Base-by-base conservation (phyloP, 139 green algal species). In the Tetradesmus obliquus region DNA sequence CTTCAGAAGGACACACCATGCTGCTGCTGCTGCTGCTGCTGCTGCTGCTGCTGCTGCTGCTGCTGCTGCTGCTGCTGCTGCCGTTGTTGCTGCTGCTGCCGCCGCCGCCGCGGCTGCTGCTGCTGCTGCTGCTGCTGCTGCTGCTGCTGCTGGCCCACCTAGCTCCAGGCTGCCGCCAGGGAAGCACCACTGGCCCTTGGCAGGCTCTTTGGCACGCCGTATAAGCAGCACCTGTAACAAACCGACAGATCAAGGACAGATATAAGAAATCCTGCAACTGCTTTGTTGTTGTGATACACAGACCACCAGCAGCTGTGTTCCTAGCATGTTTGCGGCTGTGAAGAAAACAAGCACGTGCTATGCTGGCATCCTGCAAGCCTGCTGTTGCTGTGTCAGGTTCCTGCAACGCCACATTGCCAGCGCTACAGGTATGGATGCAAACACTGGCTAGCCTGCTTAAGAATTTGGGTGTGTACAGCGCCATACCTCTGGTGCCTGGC, bases 141-240 rank as follows among this genome's bases (percentile, higher is more conserved):
- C n/a, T 53, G 12, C 54, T 53, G n/a, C 55, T 54, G 24, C 76
- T 81, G 10, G 3, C 87, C 32, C 84, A 93, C 88, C 86, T 2
- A 93, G 76, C 53, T 92, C 91, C 5, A 92, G 62, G n/a, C 81
- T 93, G 24, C 94, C 91, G 12, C 94, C 89, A 1, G 91, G 92
- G 60, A 95, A 95, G 86, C 91, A 94, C 92, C 87, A 94, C 72
- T 86, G 62, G 82, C 93, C 94, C 53, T 95, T 96, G 87, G 90
- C 91, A 5, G 95, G 95, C 79, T 93, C 91, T 69, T 97, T 97
- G 84, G 90, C 94, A 10, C 95, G 86, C 1, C 91, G 90, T 5
- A 96, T 94, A 0, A 97, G 91, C 89, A 97, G 89, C 55, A 96
- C 72, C 91, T 96, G 91, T 32, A 60, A 3, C 32, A 45, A 45